A percentile compares a stretch with the other conserved stretches of the same genome.
phyloP scores from a whole-genome alignment of 2,329 filamentous ascomycete genomes.

The Monosporascus sp. region DNA sequence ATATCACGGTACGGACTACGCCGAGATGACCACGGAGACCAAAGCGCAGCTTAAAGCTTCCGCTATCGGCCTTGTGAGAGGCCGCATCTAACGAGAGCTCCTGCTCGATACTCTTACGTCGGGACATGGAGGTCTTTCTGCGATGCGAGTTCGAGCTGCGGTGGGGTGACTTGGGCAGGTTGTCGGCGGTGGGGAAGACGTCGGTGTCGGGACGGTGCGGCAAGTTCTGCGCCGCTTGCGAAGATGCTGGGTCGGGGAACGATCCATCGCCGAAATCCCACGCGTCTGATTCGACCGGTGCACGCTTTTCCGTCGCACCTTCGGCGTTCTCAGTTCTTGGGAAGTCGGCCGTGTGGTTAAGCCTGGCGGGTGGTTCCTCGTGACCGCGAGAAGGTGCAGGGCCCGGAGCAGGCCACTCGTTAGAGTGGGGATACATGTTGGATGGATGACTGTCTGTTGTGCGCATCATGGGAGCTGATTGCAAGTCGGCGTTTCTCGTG shows the following conservation, averaged over 20 bases:
- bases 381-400: constrained; percentile 17
- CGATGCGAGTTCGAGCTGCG: constrained; percentile 65
- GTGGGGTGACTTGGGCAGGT: constrained; percentile 73
- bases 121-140: constrained; percentile 73
- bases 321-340: constrained; percentile 35
- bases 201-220: constrained; percentile 77
- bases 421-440: constrained; percentile 28
- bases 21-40: constrained; percentile 89
- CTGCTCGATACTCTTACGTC: constrained; percentile 65
- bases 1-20: constrained; percentile 89
- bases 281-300: constrained; percentile 58
- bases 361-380: constrained; percentile 20
- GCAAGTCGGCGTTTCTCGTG: constrained; percentile 34
- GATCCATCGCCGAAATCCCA: constrained; percentile 90
- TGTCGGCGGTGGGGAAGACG: constrained; percentile 77
- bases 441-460: constrained; percentile 43
- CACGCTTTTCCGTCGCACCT: constrained; percentile 42
- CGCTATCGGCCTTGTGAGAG: constrained; percentile 59
- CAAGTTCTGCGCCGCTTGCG: constrained; percentile 40
- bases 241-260: constrained; percentile 50
- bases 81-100: constrained; percentile 48
- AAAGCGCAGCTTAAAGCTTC: constrained; percentile 87
- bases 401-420: constrained; percentile 23
- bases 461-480: constrained; percentile 47
- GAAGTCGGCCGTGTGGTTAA: constrained; percentile 37